Conservation (phyloP, 129 eudicot species). For the Solidago caesia region DNA sequence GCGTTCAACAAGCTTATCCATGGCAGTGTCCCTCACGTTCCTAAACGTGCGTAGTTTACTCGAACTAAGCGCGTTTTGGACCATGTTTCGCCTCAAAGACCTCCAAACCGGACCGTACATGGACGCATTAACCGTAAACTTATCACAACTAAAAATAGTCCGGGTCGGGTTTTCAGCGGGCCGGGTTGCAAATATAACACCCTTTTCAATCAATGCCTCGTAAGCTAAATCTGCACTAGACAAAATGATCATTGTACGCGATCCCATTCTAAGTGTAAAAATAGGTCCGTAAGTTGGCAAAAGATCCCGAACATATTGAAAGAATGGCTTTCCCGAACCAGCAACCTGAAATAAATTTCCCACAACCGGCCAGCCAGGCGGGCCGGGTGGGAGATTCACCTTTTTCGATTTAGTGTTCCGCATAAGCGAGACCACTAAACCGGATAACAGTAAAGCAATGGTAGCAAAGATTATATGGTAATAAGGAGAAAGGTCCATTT, state of each 20-base stretch:
- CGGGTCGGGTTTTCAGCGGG: constrained; percentile 75
- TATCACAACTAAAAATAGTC: constrained; percentile 62
- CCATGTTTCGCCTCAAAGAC: constrained; percentile 72
- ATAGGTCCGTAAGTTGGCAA: constrained; percentile 64
- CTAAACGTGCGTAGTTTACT: constrained; percentile 45
- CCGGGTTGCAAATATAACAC: constrained; percentile 53
- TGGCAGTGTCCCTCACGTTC: constrained; percentile 38
- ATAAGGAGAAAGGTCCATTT: constrained; percentile 36
- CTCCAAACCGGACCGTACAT: constrained; percentile 76
- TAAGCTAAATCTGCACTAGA: constrained; percentile 50
- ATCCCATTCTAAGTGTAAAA: constrained; percentile 67
- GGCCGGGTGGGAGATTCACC: constrained; percentile 66
- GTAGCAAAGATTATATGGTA: constrained; percentile 45
- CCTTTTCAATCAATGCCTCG: constrained; percentile 59
- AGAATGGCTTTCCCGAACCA: constrained; percentile 68
- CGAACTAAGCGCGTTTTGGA: constrained; percentile 59
- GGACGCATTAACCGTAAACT: constrained; percentile 75
- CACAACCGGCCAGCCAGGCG: constrained; percentile 80
- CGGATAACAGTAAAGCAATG: constrained; percentile 37
- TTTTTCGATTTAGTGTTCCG: constrained; percentile 25
- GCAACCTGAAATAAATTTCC: constrained; percentile 81
- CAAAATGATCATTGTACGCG: constrained; percentile 61
- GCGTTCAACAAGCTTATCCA: constrained; percentile 53
- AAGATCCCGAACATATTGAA: constrained; percentile 50
- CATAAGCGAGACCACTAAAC: constrained; percentile 26